These are phyloP conservation scores for Plasmodium vivax DNA, from an alignment of 169 alveolate genomes.

Conservation along the genomic window DNA sequence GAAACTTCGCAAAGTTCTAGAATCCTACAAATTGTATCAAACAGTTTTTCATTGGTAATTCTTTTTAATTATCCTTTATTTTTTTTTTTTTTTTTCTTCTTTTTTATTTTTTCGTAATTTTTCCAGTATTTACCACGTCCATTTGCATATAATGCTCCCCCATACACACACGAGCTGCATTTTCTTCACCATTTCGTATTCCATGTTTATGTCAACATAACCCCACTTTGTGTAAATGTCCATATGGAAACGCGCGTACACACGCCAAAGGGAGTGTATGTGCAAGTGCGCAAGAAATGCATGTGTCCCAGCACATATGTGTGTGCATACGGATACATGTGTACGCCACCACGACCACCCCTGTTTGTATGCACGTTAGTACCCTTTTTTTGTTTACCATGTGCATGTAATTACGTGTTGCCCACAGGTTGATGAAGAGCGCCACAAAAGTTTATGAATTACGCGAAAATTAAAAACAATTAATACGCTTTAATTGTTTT, in stretches of 20 bases:
- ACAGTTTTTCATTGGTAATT: neutral
- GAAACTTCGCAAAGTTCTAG: neutral
- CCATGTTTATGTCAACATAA: neutral
- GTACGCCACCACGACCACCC: neutral
- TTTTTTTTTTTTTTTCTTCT: neutral
- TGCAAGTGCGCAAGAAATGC: neutral
- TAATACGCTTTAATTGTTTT: conserved; percentile 35
- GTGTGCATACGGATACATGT: neutral
- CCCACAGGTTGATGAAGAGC: neutral
- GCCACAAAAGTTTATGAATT: conserved; percentile 7
- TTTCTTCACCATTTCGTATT: neutral
- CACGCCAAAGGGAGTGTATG: neutral
- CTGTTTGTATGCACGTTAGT: neutral
- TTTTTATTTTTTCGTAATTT: neutral
- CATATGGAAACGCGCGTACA: neutral
- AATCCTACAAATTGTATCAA: neutral
- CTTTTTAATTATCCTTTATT: neutral
- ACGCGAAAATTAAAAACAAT: conserved; percentile 12
- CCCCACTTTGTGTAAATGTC: neutral
- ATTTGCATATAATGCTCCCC: neutral
- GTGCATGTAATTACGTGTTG: neutral
- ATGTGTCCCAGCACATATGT: neutral
- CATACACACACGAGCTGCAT: neutral
- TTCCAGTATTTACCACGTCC: neutral
- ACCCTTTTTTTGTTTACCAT: neutral